Evolutionary conservation across 768 basidiomycete genomes (phyloP).

Genomic region (Trametes meyenii): DNA sequence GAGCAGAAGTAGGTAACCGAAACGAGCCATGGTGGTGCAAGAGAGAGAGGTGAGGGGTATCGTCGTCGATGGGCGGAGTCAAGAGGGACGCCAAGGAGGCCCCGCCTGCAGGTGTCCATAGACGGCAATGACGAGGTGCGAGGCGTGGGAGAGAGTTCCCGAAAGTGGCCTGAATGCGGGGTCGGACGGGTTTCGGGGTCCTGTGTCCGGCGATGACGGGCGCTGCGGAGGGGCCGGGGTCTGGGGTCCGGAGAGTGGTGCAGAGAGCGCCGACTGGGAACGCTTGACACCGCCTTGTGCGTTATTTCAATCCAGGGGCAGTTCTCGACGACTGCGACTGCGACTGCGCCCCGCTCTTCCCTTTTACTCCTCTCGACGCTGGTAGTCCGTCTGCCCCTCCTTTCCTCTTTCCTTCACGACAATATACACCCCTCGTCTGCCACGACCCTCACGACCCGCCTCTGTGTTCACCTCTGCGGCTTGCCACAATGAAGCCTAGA

Average conservation of each 20-base stretch:
- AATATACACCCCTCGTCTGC: background rate
- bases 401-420: slow-evolving; percentile 12
- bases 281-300: background rate
- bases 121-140: slow-evolving; percentile 15
- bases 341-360: slow-evolving; percentile 10
- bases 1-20: slow-evolving; percentile 30
- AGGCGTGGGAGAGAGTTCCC: slow-evolving; percentile 20
- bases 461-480: background rate
- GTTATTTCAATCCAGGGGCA: background rate
- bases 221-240: background rate
- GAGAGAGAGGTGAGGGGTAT: slow-evolving; percentile 5
- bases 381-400: slow-evolving; percentile 13
- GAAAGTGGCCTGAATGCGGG: background rate
- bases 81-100: slow-evolving; percentile 15
- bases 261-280: background rate
- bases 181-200: background rate
- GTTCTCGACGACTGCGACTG: slow-evolving; percentile 7
- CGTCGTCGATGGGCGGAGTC: slow-evolving; percentile 17
- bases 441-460: slow-evolving; percentile 15
- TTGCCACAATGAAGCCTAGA: slow-evolving; percentile 63
- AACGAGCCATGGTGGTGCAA: slow-evolving; percentile 29
- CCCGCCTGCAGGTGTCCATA: slow-evolving; percentile 5
- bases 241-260: slow-evolving; percentile 5
- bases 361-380: slow-evolving; percentile 4
- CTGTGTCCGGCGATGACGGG: background rate